Base-by-base conservation (phyloP, 805 yeast species). In the Candida pseudofarinosa region DNA sequence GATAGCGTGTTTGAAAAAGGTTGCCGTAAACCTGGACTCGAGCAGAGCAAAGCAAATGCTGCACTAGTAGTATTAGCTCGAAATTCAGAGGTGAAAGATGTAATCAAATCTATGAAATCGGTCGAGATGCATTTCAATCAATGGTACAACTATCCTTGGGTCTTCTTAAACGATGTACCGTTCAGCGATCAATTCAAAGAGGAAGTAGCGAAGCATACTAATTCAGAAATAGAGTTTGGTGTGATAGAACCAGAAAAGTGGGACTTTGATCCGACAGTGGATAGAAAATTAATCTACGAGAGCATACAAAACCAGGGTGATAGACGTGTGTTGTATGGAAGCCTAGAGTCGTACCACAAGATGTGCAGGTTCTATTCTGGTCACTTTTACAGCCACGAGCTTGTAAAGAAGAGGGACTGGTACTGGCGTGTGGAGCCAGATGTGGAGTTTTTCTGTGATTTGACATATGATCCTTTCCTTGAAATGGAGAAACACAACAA, bases 361-460 rank as follows among this genome's bases (percentile, higher is more conserved):
- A 91, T 91, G 98, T 91, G 98, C 60, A 74, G 97, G n/a, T 90
- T 83, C 59, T 88, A 86, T 58, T 80, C 95, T 0, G 96, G 96
- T 1, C 71, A 73, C 44, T 91, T 91, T 57, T 88, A 79, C 65
- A 78, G 82, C 46, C 97, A 91, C 60, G 85, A 85, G 4, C 58
- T 87, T 48, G 83, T 91, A 35, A 63, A 63, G 39, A 74, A 80
- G 46, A 74, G 80, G 43, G 88, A 89, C 47, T 91, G 96, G 95
- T 91, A 89, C 65, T 90, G 97, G 97, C 74, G 98, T 43, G 88
- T 93, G 10, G 99, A 93, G 62, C 98, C 98, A 3, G 85, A 85
- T 50, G 93, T 91, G 33, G 83, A 86, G 50, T 88, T 88, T 58
- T 88, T 74, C 59, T 91, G 99, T 64, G 97, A 91, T 60, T 63